These are phyloP conservation scores for Lipomyces kockii DNA, from an alignment of 805 yeast species.

Conservation along the genomic window DNA sequence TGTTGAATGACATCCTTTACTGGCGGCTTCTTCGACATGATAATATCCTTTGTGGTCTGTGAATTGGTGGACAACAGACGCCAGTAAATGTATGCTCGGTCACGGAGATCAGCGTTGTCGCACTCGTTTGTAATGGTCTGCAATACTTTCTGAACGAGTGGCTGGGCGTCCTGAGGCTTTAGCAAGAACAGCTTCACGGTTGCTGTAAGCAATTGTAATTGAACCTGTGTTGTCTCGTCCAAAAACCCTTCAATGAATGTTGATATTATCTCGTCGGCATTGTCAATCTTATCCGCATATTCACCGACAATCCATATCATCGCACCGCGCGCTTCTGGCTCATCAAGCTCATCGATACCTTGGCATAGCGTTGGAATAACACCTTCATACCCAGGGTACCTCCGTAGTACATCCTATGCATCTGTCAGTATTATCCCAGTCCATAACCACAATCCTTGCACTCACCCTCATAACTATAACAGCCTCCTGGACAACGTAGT, in stretches of 20 bases:
- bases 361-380: slow-evolving; percentile 52
- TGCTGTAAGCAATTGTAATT: slow-evolving; percentile 75
- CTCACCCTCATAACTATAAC: slow-evolving; percentile 64
- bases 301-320: slow-evolving; percentile 87
- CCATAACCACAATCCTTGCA: neutral
- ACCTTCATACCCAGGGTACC: slow-evolving; percentile 64
- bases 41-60: slow-evolving; percentile 67
- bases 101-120: slow-evolving; percentile 85
- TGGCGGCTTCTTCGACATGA: slow-evolving; percentile 68
- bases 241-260: slow-evolving; percentile 55
- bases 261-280: slow-evolving; percentile 48
- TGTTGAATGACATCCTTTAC: slow-evolving; percentile 72
- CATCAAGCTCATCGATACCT: slow-evolving; percentile 64
- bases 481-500: slow-evolving; percentile 80
- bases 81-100: slow-evolving; percentile 88
- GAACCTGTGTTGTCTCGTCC: slow-evolving; percentile 78
- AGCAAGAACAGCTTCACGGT: slow-evolving; percentile 72
- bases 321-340: slow-evolving; percentile 78
- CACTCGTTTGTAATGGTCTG: slow-evolving; percentile 74
- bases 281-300: slow-evolving; percentile 59
- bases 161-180: slow-evolving; percentile 60
- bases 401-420: slow-evolving; percentile 37
- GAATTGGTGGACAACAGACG: slow-evolving; percentile 79
- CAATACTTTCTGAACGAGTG: slow-evolving; percentile 78
- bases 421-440: neutral